Conservation (phyloP, 1,284 basidiomycete species). For the Blastosporella zonata region DNA sequence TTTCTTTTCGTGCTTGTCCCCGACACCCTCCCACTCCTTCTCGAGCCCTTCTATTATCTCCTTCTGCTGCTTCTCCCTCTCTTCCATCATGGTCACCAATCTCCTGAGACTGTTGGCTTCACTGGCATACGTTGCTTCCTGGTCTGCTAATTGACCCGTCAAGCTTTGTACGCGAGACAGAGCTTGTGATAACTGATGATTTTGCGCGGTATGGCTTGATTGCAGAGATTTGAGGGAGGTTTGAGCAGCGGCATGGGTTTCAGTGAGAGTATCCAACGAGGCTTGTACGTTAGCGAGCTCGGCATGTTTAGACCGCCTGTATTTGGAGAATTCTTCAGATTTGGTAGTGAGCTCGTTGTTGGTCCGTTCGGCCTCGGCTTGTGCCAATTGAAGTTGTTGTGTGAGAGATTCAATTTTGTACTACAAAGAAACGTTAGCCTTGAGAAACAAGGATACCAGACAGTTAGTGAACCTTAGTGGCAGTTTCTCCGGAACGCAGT, state of each 20-base stretch:
- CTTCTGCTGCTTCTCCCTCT: conserved; percentile 76
- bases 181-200: conserved; percentile 67
- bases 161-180: conserved; percentile 71
- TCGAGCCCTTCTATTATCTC: conserved; percentile 77
- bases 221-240: conserved; percentile 69
- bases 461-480: conserved; percentile 52
- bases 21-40: conserved; percentile 70
- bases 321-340: conserved; percentile 70
- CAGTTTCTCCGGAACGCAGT: conserved; percentile 64
- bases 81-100: conserved; percentile 78
- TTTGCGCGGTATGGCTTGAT: conserved; percentile 61
- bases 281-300: conserved; percentile 74
- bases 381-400: conserved; percentile 74
- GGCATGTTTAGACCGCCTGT: conserved; percentile 69
- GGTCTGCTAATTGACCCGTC: conserved; percentile 70
- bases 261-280: conserved; percentile 63
- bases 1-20: conserved; percentile 63
- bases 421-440: conserved; percentile 33
- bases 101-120: conserved; percentile 73
- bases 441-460: not conserved
- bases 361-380: conserved; percentile 67
- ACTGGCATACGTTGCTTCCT: conserved; percentile 73
- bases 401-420: conserved; percentile 78
- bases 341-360: conserved; percentile 60
- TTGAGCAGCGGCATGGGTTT: conserved; percentile 59